Evolutionary conservation across 176 grass and related monocot species (phyloP).

Genomic region (Carex littledalei): DNA sequence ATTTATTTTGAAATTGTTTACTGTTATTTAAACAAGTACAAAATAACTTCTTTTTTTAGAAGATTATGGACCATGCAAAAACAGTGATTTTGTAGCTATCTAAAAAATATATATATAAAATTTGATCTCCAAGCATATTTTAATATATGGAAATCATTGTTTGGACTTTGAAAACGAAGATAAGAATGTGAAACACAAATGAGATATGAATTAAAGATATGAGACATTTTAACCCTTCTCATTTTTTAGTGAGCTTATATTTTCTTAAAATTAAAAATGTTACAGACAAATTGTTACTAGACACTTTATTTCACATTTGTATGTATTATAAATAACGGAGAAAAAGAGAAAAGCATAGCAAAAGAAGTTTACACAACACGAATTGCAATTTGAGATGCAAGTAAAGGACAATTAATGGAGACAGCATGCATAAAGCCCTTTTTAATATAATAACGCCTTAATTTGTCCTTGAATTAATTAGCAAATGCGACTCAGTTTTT

Average conservation of each 20-base stretch:
- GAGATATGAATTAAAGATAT: too few species aligned
- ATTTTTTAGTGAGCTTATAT: not conserved
- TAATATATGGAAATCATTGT: too few species aligned
- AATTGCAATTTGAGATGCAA: not conserved
- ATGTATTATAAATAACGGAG: not conserved
- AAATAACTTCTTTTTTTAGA: too few species aligned
- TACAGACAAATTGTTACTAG: not conserved
- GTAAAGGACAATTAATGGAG: not conserved
- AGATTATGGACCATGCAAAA: too few species aligned
- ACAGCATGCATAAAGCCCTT: not conserved
- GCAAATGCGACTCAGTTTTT: conserved; percentile 27
- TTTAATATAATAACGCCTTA: not conserved
- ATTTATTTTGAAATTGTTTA: too few species aligned
- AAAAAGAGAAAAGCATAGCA: not conserved
- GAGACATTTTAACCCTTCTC: too few species aligned
- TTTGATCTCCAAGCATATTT: too few species aligned
- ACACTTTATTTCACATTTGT: not conserved
- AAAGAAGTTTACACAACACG: not conserved
- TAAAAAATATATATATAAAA: too few species aligned
- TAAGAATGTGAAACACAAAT: too few species aligned
- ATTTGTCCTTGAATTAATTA: not conserved
- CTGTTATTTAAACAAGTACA: too few species aligned
- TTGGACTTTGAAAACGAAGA: too few species aligned
- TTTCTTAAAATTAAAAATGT: not conserved
- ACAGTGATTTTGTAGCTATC: too few species aligned